Evolutionary conservation across 179 eudicot species (phyloP).

Genomic region (Gypsophila paniculata): DNA sequence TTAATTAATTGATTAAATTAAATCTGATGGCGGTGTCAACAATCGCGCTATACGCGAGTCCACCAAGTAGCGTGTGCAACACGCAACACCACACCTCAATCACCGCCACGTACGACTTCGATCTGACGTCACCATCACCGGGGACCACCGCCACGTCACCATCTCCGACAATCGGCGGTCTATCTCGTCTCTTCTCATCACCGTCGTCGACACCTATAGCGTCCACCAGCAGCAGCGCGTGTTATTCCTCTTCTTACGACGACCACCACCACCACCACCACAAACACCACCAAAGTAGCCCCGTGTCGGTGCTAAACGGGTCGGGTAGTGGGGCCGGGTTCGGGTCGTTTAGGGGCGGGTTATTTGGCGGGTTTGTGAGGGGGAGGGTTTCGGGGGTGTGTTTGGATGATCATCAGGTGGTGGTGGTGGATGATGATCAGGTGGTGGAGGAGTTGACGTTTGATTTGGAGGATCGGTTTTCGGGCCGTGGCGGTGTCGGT

Average conservation of each 20-base stretch:
- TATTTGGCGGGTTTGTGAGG: slow-evolving; percentile 59
- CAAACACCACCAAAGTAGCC: slow-evolving; percentile 65
- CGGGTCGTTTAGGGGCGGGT: slow-evolving; percentile 31
- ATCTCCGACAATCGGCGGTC: slow-evolving; percentile 51
- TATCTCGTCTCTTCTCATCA: slow-evolving; percentile 50
- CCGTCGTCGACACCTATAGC: slow-evolving; percentile 35
- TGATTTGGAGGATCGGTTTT: slow-evolving; percentile 57
- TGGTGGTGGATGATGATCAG: slow-evolving; percentile 5
- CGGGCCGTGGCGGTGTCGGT: neutral
- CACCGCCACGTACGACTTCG: slow-evolving; percentile 56
- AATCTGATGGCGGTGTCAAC: slow-evolving; percentile 64
- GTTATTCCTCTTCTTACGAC: slow-evolving; percentile 28
- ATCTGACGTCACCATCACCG: slow-evolving; percentile 47
- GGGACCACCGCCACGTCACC: slow-evolving; percentile 53
- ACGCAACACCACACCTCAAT: slow-evolving; percentile 49
- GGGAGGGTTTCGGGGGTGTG: slow-evolving; percentile 42
- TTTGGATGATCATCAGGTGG: slow-evolving; percentile 51
- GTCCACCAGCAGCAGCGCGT: neutral
- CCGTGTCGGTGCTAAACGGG: slow-evolving; percentile 70
- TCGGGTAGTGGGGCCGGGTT: slow-evolving; percentile 15
- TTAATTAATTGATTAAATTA: too few species aligned
- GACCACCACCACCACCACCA: slow-evolving; percentile 24
- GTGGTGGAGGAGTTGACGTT: slow-evolving; percentile 48
- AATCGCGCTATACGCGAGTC: slow-evolving; percentile 70
- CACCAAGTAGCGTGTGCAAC: slow-evolving; percentile 62